Base-by-base conservation (phyloP, 2,329 filamentous ascomycete species). In the Pseudogymnoascus sp. region DNA sequence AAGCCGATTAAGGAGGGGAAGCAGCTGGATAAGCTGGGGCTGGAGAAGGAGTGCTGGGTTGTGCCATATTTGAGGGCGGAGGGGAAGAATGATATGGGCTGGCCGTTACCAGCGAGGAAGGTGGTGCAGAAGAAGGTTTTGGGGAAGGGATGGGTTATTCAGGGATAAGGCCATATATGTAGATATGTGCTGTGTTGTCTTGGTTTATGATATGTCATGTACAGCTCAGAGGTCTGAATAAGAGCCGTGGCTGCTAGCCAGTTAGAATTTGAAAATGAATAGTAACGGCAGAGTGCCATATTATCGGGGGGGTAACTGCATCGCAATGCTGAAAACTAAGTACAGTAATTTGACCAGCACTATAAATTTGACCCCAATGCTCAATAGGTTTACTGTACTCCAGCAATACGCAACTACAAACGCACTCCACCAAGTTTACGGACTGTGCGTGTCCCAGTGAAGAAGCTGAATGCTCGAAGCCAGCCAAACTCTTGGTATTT, bases 1-100 rank as follows among this genome's bases (percentile, higher is more conserved):
- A 97, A 97, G 77, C 93, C 94, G 1, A 86, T 97, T 70, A 94
- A 94, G 67, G 92, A 94, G 77, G 82, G 89, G 12, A 76, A 81
- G 65, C 70, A 76, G 4, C 78, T 81, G 64, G 58, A 73, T 75
- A 39, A 74, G 78, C 57, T 75, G 73, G 9, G 78, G 76, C 0
- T 72, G 74, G 57, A 75, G 72, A 81, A 92, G 57, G 88, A 94
- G 74, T 91, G 89, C 67, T 95, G 89, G 83, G 89, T 96, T 2
- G 83, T 93, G 65, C 87, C 92, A 57, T 88, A 86, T 66, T 71
- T 97, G 65, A 77, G 86, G 59, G 86, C 89, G 0, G 89, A 91
- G 69, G 83, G 81, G 0, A 79, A 74, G 0, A 85, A 83, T 0
- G 84, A 83, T 0, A 78, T 86, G 67, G 90, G 91, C 0, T 97